Base-by-base conservation (phyloP, 2,329 filamentous ascomycete species). In the Beauveria caledonica region DNA sequence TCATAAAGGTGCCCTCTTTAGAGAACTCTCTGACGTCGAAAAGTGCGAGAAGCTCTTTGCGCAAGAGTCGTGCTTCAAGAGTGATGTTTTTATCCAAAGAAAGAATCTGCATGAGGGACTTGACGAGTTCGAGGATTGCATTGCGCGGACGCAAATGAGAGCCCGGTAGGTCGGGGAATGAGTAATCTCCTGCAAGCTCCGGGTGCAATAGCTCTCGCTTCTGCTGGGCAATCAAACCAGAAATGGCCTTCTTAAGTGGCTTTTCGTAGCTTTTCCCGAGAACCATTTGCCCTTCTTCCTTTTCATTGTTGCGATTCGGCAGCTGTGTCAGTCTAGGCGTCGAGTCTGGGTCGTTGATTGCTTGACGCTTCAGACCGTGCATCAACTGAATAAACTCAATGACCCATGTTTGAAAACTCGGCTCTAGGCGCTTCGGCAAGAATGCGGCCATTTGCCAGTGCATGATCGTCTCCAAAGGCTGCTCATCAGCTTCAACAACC, bases 401-500 rank as follows among this genome's bases (percentile, higher is more conserved):
- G 3, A 97, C 85, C 91, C 92, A 97, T 67, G 96, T 87, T 63
- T 92, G 84, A 77, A 99, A 99, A 10, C 87, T 83, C 0, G 88
- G 82, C 68, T 97, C 92, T 53, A 99, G 80, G 5, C 88, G 86
- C 0, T 77, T 72, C 0, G 95, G 94, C 1, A 99, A 76, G 72
- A 97, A 97, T 1, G 90, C 92, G 50, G 86, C 88, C 70, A 99
- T 88, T 72, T 99, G 94, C 95, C 95, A 99, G 74, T 96, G 90
- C 92, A 99, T 97, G 68, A 99, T 86, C 11, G 89, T 94, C 67
- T 97, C 89, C 15, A 97, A 81, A 3, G 84, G 81, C 70, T 97
- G 92, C 49, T 88, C 85, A 5, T 83, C 78, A 5, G 75, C 74
- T 67, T 93, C 90, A 8, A 88, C 80, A 3, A 97, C 89, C 68